phyloP scores from a whole-genome alignment of 345 rosid species.

The Adansonia digitata region DNA sequence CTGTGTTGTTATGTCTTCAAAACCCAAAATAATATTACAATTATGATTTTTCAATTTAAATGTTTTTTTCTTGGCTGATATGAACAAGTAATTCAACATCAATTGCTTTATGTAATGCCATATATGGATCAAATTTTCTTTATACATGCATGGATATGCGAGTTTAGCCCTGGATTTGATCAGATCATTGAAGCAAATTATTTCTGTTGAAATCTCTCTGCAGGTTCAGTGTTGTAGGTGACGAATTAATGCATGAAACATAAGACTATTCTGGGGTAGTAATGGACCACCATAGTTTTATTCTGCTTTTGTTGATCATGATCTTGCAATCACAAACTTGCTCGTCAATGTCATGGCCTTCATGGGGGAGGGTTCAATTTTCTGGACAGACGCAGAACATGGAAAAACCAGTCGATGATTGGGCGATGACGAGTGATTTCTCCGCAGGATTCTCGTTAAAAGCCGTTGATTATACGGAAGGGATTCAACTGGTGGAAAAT shows the following conservation, averaged over 20 bases:
- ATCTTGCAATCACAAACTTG: not conserved
- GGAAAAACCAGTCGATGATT: not conserved
- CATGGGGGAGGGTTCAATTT: not conserved
- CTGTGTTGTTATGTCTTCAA: too few relatives aligned
- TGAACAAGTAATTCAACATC: too few relatives aligned
- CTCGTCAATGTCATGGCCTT: not conserved
- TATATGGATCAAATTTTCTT: too few relatives aligned
- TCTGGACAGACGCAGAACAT: not conserved
- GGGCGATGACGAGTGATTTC: not conserved
- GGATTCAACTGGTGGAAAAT: conserved; percentile 40
- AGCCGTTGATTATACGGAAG: conserved; percentile 34
- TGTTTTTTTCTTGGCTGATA: too few relatives aligned
- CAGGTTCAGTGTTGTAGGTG: not conserved
- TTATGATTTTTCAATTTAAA: too few relatives aligned
- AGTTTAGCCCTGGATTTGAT: too few relatives aligned
- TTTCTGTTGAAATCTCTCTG: not conserved
- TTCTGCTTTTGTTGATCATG: not conserved
- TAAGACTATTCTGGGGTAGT: too few relatives aligned
- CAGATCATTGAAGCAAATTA: too few relatives aligned
- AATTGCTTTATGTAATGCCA: too few relatives aligned
- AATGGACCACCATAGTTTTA: not conserved
- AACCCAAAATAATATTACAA: too few relatives aligned
- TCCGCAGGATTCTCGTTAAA: conserved; percentile 61
- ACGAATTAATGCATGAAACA: too few relatives aligned
- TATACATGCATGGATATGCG: too few relatives aligned